Percentiles rank a stretch among this genome's conserved stretches.
Conservation (phyloP, 768 basidiomycete genomes). For the Gymnopilus junonius region DNA sequence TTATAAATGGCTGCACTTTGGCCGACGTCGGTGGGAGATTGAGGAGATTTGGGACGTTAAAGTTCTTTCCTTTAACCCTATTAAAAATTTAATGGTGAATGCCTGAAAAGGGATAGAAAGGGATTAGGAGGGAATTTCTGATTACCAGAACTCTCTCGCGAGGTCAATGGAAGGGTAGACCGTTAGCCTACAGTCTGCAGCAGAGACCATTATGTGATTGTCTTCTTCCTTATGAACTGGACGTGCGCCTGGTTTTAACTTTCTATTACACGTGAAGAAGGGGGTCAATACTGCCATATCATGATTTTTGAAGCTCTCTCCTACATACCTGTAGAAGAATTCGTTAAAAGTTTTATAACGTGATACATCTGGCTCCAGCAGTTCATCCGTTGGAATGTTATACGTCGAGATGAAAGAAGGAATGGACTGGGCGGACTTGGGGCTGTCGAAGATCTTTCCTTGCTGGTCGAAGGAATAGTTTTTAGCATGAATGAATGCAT, state of each 20-base stretch:
- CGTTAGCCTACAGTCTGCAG: slow-evolving; percentile 76
- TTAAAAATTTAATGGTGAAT: neutral
- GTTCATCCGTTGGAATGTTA: slow-evolving; percentile 57
- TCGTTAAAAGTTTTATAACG: slow-evolving; percentile 76
- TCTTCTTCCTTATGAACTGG: slow-evolving; percentile 61
- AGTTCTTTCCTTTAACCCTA: slow-evolving; percentile 73
- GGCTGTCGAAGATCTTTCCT: slow-evolving; percentile 61
- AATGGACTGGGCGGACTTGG: slow-evolving; percentile 54
- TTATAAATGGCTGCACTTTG: slow-evolving; percentile 42
- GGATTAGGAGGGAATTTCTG: slow-evolving; percentile 8
- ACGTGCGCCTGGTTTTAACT: slow-evolving; percentile 61
- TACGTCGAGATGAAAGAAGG: slow-evolving; percentile 62
- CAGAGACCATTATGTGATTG: slow-evolving; percentile 56
- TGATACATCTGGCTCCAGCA: slow-evolving; percentile 62
- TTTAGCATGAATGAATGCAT: neutral
- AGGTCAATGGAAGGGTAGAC: slow-evolving; percentile 62
- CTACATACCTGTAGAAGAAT: slow-evolving; percentile 64
- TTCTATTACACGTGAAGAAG: slow-evolving; percentile 31
- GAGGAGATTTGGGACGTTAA: slow-evolving; percentile 65
- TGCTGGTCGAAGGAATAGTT: slow-evolving; percentile 34
- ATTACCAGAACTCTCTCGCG: slow-evolving; percentile 73
- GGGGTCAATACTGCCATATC: neutral
- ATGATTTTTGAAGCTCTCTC: too few species aligned
- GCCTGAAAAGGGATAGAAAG: too few species aligned
- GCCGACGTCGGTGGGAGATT: slow-evolving; percentile 48